phyloP scores from a whole-genome alignment of 768 basidiomycete species.

The Collybiopsis confluens region DNA sequence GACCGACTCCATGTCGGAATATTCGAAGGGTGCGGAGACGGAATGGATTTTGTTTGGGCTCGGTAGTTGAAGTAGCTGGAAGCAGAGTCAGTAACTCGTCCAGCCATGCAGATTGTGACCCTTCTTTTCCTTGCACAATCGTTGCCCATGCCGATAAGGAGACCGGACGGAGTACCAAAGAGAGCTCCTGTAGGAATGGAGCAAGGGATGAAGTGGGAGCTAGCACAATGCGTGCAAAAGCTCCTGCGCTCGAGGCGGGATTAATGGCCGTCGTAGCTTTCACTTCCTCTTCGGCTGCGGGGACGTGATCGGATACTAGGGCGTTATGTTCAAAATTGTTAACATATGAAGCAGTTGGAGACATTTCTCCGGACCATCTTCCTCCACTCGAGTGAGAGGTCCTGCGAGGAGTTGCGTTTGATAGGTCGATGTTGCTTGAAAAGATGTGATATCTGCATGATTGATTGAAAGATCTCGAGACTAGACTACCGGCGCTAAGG shows the following conservation, averaged over 20 bases:
- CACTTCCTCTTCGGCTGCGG: background rate
- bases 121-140: too few species aligned
- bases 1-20: background rate
- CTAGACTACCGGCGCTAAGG: background rate
- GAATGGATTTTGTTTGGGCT: background rate
- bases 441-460: constrained; percentile 1
- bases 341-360: too few species aligned
- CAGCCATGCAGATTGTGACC: background rate
- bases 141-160: background rate
- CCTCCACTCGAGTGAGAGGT: too few species aligned
- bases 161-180: background rate
- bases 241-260: background rate
- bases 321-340: too few species aligned
- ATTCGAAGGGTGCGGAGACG: background rate
- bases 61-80: background rate
- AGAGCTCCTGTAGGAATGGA: constrained; percentile 1
- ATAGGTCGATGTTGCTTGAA: background rate
- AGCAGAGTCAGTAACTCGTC: background rate
- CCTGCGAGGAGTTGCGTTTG: background rate
- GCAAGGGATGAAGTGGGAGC: background rate
- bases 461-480: background rate
- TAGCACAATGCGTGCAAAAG: background rate
- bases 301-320: too few species aligned
- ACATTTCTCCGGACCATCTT: too few species aligned
- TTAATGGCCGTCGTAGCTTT: background rate